Conservation (phyloP, 2,329 filamentous ascomycete species). For the Colletotrichum acutatum region DNA sequence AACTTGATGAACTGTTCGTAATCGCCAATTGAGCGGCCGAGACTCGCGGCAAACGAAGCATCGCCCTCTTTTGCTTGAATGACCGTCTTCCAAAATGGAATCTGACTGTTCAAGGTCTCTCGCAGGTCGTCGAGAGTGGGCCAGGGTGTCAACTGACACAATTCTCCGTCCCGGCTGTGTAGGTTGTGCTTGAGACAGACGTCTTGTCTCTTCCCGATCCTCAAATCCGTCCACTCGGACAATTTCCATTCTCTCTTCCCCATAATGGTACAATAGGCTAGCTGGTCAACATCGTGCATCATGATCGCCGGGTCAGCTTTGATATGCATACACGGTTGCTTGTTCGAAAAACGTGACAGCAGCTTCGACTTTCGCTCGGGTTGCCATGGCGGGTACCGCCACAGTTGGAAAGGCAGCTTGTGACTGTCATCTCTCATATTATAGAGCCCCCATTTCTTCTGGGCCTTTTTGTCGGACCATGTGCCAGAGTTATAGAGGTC, state of each 20-base stretch:
- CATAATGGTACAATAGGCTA: not conserved
- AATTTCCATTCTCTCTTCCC: constrained; percentile 6
- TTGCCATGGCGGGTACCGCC: constrained; percentile 28
- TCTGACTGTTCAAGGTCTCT: constrained; percentile 13
- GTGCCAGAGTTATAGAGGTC: constrained; percentile 9
- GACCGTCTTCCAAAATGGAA: constrained; percentile 30
- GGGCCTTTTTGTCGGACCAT: constrained; percentile 27
- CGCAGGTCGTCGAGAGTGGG: constrained; percentile 21
- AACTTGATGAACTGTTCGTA: constrained; percentile 32
- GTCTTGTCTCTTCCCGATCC: constrained; percentile 1
- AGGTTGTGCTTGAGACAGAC: not conserved
- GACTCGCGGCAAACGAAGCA: not conserved
- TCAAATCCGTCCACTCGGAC: constrained; percentile 24
- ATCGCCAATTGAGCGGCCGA: not conserved
- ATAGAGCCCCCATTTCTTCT: constrained; percentile 30
- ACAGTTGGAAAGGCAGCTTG: constrained; percentile 29
- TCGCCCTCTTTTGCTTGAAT: constrained; percentile 1
- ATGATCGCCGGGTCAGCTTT: not conserved
- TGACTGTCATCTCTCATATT: constrained; percentile 7
- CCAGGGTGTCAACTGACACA: constrained; percentile 34
- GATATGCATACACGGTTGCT: not conserved
- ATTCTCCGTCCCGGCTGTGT: not conserved
- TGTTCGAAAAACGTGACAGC: not conserved
- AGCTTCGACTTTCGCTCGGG: not conserved
- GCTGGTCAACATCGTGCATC: not conserved